phyloP scores from a whole-genome alignment of 2,329 filamentous ascomycete species.

The Boeremia exigua region DNA sequence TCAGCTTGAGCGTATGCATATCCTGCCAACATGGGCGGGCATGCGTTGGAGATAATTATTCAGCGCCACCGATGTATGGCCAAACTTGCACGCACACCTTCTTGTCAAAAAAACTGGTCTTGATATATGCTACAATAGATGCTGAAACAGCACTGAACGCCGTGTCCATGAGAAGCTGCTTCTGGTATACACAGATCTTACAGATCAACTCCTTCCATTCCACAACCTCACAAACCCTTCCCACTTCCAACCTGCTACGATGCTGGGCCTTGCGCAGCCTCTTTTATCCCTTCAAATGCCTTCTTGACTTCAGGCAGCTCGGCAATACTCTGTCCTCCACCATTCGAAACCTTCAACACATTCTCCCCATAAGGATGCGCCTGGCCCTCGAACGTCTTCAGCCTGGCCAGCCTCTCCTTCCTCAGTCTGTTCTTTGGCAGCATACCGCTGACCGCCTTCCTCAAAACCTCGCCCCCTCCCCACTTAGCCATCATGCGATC shows the following conservation, averaged over 20 bases:
- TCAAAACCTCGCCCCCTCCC: slow-evolving; percentile 88
- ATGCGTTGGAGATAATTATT: neutral
- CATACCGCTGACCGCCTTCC: slow-evolving; percentile 95
- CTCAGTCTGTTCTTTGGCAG: slow-evolving; percentile 93
- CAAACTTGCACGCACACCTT: neutral
- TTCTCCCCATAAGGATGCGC: slow-evolving; percentile 93
- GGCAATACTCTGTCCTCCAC: slow-evolving; percentile 41
- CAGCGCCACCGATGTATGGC: neutral
- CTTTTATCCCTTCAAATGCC: slow-evolving; percentile 38
- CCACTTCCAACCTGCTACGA: slow-evolving; percentile 18
- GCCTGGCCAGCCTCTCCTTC: slow-evolving; percentile 81
- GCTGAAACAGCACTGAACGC: slow-evolving; percentile 10
- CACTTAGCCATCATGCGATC: slow-evolving; percentile 92
- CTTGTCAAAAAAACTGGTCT: neutral
- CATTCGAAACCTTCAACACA: slow-evolving; percentile 70
- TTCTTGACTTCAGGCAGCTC: slow-evolving; percentile 48
- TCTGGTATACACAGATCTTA: slow-evolving; percentile 17
- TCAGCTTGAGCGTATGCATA: no score
- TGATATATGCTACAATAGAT: slow-evolving; percentile 14
- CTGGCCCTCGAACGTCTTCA: slow-evolving; percentile 96
- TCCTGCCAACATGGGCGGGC: no score
- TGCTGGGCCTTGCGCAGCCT: slow-evolving; percentile 19
- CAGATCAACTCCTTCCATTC: neutral
- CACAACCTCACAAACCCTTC: neutral
- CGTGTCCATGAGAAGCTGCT: slow-evolving; percentile 8